Conservation (phyloP, 345 rosid genomes). For the Linum lewisii region DNA sequence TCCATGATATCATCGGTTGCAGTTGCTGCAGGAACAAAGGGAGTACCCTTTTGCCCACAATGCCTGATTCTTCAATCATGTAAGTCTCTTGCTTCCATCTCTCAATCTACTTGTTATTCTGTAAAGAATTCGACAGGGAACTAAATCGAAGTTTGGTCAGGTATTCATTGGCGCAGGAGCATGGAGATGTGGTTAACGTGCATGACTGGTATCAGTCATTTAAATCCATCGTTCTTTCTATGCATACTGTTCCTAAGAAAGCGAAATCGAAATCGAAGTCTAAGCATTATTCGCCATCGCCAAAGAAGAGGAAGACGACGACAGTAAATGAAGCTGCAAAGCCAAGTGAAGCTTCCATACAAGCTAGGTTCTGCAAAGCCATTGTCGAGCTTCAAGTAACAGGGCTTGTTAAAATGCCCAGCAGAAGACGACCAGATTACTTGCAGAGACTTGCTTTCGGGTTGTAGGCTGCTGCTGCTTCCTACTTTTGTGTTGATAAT, state of each 20-base stretch:
- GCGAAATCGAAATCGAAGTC: constrained; percentile 44
- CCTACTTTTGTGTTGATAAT: too few species aligned
- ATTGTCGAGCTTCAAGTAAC: constrained; percentile 81
- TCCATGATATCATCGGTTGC: constrained; percentile 47
- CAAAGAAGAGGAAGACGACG: constrained; percentile 52
- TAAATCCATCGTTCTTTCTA: constrained; percentile 38
- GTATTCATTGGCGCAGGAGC: constrained; percentile 76
- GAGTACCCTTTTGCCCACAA: constrained; percentile 39
- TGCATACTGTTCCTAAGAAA: constrained; percentile 18
- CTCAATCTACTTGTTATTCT: not conserved
- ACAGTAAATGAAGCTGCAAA: constrained; percentile 34
- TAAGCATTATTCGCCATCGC: constrained; percentile 37
- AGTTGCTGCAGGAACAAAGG: constrained; percentile 52
- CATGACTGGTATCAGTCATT: constrained; percentile 94
- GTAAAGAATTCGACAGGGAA: not conserved
- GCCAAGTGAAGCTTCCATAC: constrained; percentile 51
- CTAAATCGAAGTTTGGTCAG: constrained; percentile 22
- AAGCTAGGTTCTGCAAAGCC: constrained; percentile 80
- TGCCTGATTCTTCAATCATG: constrained; percentile 89
- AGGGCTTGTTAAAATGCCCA: constrained; percentile 84
- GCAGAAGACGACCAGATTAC: constrained; percentile 75
- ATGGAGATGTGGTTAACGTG: constrained; percentile 76
- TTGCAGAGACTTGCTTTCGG: constrained; percentile 89
- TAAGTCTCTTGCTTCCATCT: constrained; percentile 29
- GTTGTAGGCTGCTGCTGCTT: constrained; percentile 18